Conservation (phyloP, 2,329 filamentous ascomycete species). For the Exserohilum rostratum region DNA sequence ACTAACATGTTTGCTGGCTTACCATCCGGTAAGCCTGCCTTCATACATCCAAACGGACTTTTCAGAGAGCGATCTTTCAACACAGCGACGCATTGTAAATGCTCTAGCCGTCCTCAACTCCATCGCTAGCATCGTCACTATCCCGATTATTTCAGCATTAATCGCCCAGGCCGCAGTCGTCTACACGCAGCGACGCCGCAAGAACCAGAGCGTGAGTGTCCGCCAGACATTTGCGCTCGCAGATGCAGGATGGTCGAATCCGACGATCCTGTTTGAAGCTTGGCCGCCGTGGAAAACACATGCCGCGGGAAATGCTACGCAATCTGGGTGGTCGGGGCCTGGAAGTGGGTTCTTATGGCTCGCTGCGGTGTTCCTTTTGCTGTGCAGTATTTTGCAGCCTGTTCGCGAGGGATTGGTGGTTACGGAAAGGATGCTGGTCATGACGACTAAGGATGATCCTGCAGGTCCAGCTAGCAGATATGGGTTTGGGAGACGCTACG, state of each 20-base stretch:
- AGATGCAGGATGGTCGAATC: neutral
- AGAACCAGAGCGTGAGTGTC: constrained; percentile 8
- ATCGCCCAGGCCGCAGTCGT: constrained; percentile 21
- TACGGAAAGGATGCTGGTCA: neutral
- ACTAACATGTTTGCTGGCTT: neutral
- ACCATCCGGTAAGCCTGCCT: neutral
- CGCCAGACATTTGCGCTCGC: constrained; percentile 18
- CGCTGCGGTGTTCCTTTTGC: constrained; percentile 3
- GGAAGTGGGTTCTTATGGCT: constrained; percentile 9
- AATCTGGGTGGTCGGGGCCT: neutral
- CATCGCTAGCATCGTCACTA: constrained; percentile 11
- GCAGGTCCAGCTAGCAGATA: neutral
- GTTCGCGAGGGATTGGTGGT: constrained; percentile 8
- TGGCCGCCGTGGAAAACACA: constrained; percentile 7
- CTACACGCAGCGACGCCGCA: constrained; percentile 11
- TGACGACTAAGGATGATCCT: neutral
- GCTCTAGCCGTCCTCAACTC: constrained; percentile 1
- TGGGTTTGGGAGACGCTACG: neutral
- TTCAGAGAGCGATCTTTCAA: neutral
- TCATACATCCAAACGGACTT: neutral
- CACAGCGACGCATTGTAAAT: neutral
- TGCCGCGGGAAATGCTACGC: neutral
- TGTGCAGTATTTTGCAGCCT: constrained; percentile 11
- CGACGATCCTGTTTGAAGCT: neutral
- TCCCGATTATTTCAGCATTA: constrained; percentile 19